Evolutionary conservation across 1,284 basidiomycete species (phyloP).

Genomic region (Cystobasidium pallidum): DNA sequence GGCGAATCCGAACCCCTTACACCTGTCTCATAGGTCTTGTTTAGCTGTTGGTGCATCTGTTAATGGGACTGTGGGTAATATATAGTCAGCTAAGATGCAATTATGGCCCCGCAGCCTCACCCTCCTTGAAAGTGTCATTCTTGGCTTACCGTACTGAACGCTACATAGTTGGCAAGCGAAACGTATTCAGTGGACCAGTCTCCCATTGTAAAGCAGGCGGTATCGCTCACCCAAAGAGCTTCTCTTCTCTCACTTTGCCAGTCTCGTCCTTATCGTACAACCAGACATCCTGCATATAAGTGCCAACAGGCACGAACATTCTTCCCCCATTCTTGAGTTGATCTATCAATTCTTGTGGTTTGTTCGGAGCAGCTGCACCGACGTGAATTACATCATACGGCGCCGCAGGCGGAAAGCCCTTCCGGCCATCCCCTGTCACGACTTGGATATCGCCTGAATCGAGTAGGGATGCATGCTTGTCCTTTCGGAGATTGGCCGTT

Average conservation of each 20-base stretch:
- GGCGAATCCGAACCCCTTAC: not conserved
- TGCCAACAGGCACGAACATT: constrained; percentile 92
- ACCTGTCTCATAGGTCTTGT: not conserved
- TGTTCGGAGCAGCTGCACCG: constrained; percentile 79
- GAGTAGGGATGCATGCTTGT: constrained; percentile 65
- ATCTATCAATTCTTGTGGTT: constrained; percentile 75
- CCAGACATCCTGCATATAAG: constrained; percentile 61
- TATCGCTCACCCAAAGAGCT: constrained; percentile 66
- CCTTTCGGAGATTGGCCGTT: constrained; percentile 67
- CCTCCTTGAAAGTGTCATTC: not conserved
- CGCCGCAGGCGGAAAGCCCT: constrained; percentile 64
- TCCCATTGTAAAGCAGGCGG: no score
- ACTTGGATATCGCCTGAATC: constrained; percentile 66
- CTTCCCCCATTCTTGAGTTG: constrained; percentile 80
- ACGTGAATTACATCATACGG: constrained; percentile 92
- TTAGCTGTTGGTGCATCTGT: constrained; percentile 4
- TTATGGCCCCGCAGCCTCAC: not conserved
- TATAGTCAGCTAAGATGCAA: not conserved
- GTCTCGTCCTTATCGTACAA: constrained; percentile 73
- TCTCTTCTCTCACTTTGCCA: constrained; percentile 69
- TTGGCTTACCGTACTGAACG: constrained; percentile 34
- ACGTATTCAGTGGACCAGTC: no score
- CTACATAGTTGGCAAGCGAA: no score
- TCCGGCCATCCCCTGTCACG: constrained; percentile 76
- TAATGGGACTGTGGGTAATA: not conserved